These are phyloP conservation scores for Nakazawaea siamensis DNA, from an alignment of 805 yeast genomes.

Conservation along the genomic window DNA sequence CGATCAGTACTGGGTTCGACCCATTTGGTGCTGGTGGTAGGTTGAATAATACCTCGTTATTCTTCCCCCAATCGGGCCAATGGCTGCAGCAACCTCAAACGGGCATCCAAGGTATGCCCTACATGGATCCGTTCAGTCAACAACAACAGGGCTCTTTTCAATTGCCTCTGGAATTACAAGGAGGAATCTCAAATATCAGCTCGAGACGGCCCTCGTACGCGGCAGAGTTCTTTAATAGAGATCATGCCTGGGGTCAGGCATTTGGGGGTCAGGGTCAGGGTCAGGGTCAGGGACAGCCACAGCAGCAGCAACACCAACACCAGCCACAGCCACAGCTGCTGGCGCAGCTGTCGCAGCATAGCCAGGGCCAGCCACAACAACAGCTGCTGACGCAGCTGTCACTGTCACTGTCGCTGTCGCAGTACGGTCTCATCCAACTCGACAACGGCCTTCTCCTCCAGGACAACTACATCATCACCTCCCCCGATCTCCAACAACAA, in stretches of 20 bases:
- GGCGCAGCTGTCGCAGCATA: slow-evolving; percentile 1
- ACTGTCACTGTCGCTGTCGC: slow-evolving; percentile 2
- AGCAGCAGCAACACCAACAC: slow-evolving; percentile 6
- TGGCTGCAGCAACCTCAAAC: slow-evolving; percentile 10
- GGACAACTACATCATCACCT: slow-evolving; percentile 49
- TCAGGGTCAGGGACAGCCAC: slow-evolving; percentile 7
- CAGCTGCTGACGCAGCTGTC: slow-evolving; percentile 2
- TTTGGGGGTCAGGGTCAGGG: neutral
- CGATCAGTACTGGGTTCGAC: slow-evolving; percentile 6
- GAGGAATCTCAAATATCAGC: slow-evolving; percentile 52
- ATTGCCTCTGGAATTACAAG: slow-evolving; percentile 54
- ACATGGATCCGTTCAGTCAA: slow-evolving; percentile 11
- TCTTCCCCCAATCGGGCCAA: neutral
- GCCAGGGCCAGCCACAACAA: slow-evolving; percentile 6
- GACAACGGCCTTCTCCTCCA: slow-evolving; percentile 59
- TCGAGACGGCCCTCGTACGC: slow-evolving; percentile 71
- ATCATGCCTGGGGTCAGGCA: neutral
- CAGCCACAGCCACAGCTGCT: slow-evolving; percentile 5
- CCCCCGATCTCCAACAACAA: slow-evolving; percentile 43
- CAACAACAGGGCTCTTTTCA: slow-evolving; percentile 23
- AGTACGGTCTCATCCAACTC: slow-evolving; percentile 21
- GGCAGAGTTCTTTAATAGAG: slow-evolving; percentile 48
- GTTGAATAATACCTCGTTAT: neutral
- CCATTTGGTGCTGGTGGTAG: slow-evolving; percentile 5
- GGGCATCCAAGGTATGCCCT: slow-evolving; percentile 6